A percentile compares a stretch with the other conserved stretches of the same genome.
phyloP scores from a whole-genome alignment of 352 stramenopile species.

The Globisporangium apiculatum region DNA sequence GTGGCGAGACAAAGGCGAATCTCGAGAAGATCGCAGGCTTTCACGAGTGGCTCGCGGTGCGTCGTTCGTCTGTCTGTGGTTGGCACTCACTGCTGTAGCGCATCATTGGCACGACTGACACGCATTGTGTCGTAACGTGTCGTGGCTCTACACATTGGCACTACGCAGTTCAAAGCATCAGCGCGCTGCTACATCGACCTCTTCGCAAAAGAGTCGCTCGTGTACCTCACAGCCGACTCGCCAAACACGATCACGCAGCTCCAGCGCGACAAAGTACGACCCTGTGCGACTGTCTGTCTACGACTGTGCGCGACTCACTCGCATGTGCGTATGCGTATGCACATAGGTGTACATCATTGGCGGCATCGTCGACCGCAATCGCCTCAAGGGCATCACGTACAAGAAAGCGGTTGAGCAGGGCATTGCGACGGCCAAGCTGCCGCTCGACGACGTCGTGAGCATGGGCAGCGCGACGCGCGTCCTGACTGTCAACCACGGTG shows the following conservation, averaged over 20 bases:
- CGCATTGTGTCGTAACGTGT: background rate
- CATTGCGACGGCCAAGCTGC: conserved; percentile 90
- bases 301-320: background rate
- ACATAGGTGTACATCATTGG: conserved; percentile 93
- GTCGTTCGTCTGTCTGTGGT: background rate
- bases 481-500: conserved; percentile 87
- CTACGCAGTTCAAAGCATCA: conserved; percentile 42
- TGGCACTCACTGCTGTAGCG: background rate
- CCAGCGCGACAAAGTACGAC: conserved; percentile 68
- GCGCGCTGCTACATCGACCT: conserved; percentile 60
- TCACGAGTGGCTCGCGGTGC: conserved; percentile 63
- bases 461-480: conserved; percentile 71
- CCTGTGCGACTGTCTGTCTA: background rate
- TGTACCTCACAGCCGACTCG: conserved; percentile 95
- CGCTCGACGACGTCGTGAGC: conserved; percentile 80
- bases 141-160: background rate
- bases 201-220: conserved; percentile 80
- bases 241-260: conserved; percentile 87
- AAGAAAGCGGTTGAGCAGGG: conserved; percentile 86
- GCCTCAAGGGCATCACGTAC: conserved; percentile 91
- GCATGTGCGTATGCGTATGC: background rate
- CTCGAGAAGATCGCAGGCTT: conserved; percentile 91
- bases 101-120: background rate
- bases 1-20: conserved; percentile 67
- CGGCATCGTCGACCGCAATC: conserved; percentile 96